Percentiles rank a stretch among this genome's conserved stretches.
Conservation (phyloP, 139 green algal species). For the Chlamydomonas eustigma region DNA sequence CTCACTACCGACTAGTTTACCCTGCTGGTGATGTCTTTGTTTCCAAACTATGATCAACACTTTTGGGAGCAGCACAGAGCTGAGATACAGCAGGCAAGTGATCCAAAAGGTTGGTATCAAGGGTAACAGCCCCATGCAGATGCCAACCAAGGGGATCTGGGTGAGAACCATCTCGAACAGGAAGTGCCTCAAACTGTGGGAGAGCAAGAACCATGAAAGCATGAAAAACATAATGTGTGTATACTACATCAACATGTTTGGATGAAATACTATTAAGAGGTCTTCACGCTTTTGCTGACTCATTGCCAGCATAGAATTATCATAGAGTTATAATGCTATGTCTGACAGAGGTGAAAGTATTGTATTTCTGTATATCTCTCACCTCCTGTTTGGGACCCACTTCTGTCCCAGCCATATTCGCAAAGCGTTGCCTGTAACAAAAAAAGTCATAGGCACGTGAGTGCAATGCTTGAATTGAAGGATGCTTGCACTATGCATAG, state of each 20-base stretch:
- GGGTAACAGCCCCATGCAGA: neutral
- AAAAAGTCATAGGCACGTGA: neutral
- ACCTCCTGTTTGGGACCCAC: neutral
- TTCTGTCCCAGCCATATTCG: neutral
- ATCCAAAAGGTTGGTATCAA: neutral
- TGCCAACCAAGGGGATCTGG: neutral
- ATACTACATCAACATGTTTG: too few species aligned
- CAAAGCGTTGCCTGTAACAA: neutral
- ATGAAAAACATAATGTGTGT: too few species aligned
- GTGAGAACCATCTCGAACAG: slow-evolving; percentile 6
- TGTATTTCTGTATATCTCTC: too few species aligned
- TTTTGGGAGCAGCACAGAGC: neutral
- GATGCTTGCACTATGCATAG: too few species aligned
- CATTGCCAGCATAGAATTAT: too few species aligned
- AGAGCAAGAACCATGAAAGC: too few species aligned
- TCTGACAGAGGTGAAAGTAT: too few species aligned
- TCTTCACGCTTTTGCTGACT: too few species aligned
- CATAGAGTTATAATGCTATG: neutral
- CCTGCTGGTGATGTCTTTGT: too few species aligned
- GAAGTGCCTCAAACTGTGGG: neutral
- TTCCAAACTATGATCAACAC: too few species aligned
- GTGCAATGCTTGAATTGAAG: neutral
- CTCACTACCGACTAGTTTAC: too few species aligned
- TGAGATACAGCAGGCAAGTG: neutral
- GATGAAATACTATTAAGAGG: too few species aligned